Conservation (phyloP, 2,329 filamentous ascomycete species). For the Fusarium napiforme region DNA sequence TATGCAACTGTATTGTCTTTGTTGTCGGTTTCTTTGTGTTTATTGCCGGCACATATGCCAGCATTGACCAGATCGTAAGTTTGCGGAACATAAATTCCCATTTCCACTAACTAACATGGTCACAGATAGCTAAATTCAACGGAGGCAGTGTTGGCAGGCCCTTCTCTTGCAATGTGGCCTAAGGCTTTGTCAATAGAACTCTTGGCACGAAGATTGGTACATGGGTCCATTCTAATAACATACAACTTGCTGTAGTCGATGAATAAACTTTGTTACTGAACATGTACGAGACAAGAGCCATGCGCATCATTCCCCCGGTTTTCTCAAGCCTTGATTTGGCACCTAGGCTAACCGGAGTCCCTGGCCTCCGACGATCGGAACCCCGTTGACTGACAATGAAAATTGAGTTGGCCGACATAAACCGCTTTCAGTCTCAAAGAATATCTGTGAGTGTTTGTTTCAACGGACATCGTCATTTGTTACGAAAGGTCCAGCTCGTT, state of each 20-base stretch:
- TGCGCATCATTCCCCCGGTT: too few species aligned
- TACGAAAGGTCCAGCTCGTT: neutral
- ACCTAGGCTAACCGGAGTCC: neutral
- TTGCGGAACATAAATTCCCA: neutral
- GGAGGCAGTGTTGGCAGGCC: conserved; percentile 38
- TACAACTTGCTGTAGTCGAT: neutral
- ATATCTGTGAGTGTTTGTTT: accelerated
- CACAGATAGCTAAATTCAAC: conserved; percentile 36
- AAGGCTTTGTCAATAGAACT: too few species aligned
- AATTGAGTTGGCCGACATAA: too few species aligned
- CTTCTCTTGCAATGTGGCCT: conserved; percentile 37
- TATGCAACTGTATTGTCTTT: conserved; percentile 41
- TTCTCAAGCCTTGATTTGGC: neutral
- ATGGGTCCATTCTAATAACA: neutral
- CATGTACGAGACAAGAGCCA: neutral
- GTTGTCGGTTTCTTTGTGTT: conserved; percentile 46
- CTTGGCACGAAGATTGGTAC: accelerated
- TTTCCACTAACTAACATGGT: neutral
- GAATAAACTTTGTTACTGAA: too few species aligned
- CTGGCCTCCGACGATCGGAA: neutral
- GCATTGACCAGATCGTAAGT: conserved; percentile 45
- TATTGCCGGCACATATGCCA: conserved; percentile 47
- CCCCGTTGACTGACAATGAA: accelerated
- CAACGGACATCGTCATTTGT: neutral
- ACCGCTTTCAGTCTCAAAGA: accelerated